These are phyloP conservation scores for Primulina tabacum DNA, from an alignment of 257 asterid genomes.

Conservation along the genomic window DNA sequence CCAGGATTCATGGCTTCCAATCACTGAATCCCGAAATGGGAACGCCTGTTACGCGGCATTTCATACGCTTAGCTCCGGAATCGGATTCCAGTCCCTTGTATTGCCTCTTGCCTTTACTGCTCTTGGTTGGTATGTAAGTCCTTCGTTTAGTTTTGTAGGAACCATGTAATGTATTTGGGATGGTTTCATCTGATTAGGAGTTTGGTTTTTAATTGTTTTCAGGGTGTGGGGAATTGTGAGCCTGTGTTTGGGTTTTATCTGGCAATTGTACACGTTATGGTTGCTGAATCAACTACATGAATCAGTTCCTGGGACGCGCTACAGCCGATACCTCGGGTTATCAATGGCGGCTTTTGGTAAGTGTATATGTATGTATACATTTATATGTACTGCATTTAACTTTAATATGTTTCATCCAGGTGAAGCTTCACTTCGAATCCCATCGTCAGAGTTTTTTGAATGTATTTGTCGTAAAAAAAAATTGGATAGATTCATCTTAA, in stretches of 20 bases:
- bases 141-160: not conserved
- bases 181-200: not conserved
- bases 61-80: conserved; percentile 75
- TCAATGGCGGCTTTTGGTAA: conserved; percentile 83
- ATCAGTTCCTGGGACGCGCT: conserved; percentile 56
- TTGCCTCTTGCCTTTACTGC: conserved; percentile 72
- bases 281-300: conserved; percentile 78
- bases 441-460: too few relatives aligned
- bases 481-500: too few relatives aligned
- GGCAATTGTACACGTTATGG: conserved; percentile 89
- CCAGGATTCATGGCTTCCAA: conserved; percentile 87
- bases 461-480: too few relatives aligned
- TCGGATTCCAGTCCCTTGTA: conserved; percentile 74
- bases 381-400: not conserved
- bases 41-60: conserved; percentile 80
- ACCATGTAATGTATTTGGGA: not conserved
- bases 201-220: conserved; percentile 13
- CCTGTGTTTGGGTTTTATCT: conserved; percentile 53
- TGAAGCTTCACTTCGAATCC: too few relatives aligned
- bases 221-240: conserved; percentile 80
- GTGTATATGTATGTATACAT: not conserved
- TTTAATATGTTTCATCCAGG: not conserved
- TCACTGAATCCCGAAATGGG: conserved; percentile 83
- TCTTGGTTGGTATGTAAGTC: conserved; percentile 63
- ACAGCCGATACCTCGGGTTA: conserved; percentile 78